Evolutionary conservation across 75 land plant species (phyloP).

Genomic region (Cunninghamia lanceolata): DNA sequence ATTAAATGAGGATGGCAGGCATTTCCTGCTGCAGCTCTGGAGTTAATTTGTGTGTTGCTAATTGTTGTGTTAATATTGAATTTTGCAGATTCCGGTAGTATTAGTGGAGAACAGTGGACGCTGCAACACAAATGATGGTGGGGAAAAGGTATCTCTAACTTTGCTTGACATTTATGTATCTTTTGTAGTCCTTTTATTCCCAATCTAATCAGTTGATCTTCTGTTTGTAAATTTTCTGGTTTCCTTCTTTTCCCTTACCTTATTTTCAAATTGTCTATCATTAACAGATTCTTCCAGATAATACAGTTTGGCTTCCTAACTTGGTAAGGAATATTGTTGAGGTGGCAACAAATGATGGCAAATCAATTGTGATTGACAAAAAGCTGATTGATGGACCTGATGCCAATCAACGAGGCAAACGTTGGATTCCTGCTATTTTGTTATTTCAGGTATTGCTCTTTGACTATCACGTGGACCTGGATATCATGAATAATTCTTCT

Average conservation of each 20-base stretch:
- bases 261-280: neutral
- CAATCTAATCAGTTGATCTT: slow-evolving; percentile 5
- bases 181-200: neutral
- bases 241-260: neutral
- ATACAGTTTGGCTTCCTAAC: slow-evolving; percentile 77
- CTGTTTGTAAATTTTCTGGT: neutral
- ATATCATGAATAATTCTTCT: neutral
- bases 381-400: slow-evolving; percentile 87
- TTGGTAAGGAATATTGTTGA: slow-evolving; percentile 66
- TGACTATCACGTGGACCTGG: neutral
- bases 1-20: neutral
- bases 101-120: slow-evolving; percentile 97
- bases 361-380: slow-evolving; percentile 69
- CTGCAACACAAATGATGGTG: slow-evolving; percentile 84
- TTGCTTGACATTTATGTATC: neutral
- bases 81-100: slow-evolving; percentile 62
- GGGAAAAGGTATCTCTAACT: slow-evolving; percentile 69
- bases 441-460: slow-evolving; percentile 56
- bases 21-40: neutral
- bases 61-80: slow-evolving; percentile 12
- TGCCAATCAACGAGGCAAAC: slow-evolving; percentile 69
- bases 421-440: slow-evolving; percentile 59
- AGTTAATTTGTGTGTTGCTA: slow-evolving; percentile 6
- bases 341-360: slow-evolving; percentile 61
- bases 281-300: slow-evolving; percentile 82